phyloP scores from a whole-genome alignment of 306 rosid species.

The Canavalia ensiformis region DNA sequence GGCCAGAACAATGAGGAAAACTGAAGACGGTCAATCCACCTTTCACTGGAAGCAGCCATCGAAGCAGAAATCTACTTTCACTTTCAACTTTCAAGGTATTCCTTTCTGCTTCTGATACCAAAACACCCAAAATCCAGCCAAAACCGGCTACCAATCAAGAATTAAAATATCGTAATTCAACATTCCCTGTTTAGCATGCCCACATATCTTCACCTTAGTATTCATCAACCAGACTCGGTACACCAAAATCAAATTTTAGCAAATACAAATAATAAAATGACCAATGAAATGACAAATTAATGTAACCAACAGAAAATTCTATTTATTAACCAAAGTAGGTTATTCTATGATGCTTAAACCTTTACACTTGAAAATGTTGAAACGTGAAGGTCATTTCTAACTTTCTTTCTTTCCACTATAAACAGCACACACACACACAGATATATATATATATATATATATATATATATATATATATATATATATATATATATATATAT shows the following conservation, averaged over 20 bases:
- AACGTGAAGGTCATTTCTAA: conserved; percentile 10
- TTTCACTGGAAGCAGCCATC: conserved; percentile 42
- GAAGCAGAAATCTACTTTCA: not conserved
- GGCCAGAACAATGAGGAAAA: conserved; percentile 81
- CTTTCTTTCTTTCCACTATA: not conserved
- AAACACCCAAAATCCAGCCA: conserved; percentile 47
- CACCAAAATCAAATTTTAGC: conserved; percentile 24
- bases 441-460: too few species aligned
- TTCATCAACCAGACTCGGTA: not conserved
- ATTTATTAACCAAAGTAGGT: not conserved
- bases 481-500: too few species aligned
- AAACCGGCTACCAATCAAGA: conserved; percentile 66
- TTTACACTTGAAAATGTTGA: not conserved
- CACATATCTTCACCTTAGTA: conserved; percentile 30
- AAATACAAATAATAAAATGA: not conserved
- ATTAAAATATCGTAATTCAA: conserved; percentile 67
- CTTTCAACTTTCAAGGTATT: conserved; percentile 4
- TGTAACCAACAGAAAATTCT: conserved; percentile 30
- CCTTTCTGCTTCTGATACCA: conserved; percentile 35
- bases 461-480: too few species aligned
- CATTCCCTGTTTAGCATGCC: conserved; percentile 57
- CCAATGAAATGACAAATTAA: not conserved
- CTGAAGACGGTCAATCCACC: conserved; percentile 74
- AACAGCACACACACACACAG: not conserved
- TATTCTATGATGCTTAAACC: conserved; percentile 5